Evolutionary conservation across 1,284 basidiomycete species (phyloP).

Genomic region (Trametes sp.): DNA sequence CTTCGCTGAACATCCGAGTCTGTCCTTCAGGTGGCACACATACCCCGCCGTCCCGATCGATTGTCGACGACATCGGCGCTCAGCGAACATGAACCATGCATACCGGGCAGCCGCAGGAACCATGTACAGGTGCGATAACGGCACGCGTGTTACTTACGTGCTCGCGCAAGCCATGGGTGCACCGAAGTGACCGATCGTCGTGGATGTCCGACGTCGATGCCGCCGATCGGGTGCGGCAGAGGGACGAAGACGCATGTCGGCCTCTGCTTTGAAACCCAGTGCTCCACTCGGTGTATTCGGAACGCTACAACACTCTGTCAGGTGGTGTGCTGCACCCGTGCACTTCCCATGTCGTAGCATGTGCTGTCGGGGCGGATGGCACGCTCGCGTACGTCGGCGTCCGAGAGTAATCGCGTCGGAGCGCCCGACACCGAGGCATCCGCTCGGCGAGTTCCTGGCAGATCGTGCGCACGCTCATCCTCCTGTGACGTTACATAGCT

Average conservation of each 20-base stretch:
- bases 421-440: not conserved
- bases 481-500: not conserved
- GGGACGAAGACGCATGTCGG: not conserved
- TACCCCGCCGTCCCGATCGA: not conserved
- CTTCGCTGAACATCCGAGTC: not conserved
- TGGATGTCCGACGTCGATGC: not conserved
- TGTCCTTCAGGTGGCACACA: not conserved
- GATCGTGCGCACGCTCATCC: not conserved
- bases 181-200: not conserved
- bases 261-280: not conserved
- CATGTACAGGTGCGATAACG: too few species aligned
- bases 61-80: not conserved
- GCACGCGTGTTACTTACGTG: not conserved
- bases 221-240: not conserved
- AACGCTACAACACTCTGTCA: not conserved
- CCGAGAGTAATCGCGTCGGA: not conserved
- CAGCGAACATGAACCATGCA: not conserved
- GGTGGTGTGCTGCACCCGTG: not conserved
- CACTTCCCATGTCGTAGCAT: not conserved
- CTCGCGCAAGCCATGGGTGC: not conserved
- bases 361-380: not conserved
- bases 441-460: not conserved
- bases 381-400: not conserved
- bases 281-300: not conserved
- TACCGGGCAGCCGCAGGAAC: not conserved